Percentiles rank a stretch among this genome's conserved stretches.
Evolutionary conservation across 805 yeast genomes (phyloP).

Genomic region (Wickerhamomyces mucosus): DNA sequence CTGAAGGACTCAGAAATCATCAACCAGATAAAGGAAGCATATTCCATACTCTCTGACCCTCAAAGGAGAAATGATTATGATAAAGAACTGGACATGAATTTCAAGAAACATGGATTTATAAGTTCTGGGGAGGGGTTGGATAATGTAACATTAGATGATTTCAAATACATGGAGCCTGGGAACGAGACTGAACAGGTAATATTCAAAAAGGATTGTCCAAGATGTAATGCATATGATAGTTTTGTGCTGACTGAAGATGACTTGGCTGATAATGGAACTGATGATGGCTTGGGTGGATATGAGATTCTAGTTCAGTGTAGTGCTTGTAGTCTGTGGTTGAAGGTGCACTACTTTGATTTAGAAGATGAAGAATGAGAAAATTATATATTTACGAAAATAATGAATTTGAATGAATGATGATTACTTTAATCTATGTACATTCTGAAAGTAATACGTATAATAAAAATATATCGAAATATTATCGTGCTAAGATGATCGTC

Average conservation of each 20-base stretch:
- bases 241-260: slow-evolving; percentile 54
- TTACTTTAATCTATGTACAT: too few species aligned
- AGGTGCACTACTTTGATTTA: slow-evolving; percentile 54
- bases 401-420: background rate
- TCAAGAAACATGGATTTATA: slow-evolving; percentile 24
- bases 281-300: slow-evolving; percentile 40
- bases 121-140: slow-evolving; percentile 63
- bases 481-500: slow-evolving; percentile 43
- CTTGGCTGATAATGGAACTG: slow-evolving; percentile 41
- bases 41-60: slow-evolving; percentile 38
- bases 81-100: slow-evolving; percentile 25
- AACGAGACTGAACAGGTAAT: slow-evolving; percentile 26
- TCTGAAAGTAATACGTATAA: slow-evolving; percentile 1
- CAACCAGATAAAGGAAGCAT: slow-evolving; percentile 54
- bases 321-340: slow-evolving; percentile 82
- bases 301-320: slow-evolving; percentile 72
- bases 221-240: slow-evolving; percentile 46
- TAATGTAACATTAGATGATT: slow-evolving; percentile 52
- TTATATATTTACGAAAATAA: slow-evolving; percentile 7
- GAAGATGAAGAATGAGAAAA: slow-evolving; percentile 17
- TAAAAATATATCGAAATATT: slow-evolving; percentile 2
- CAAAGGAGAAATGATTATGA: slow-evolving; percentile 42
- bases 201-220: slow-evolving; percentile 52
- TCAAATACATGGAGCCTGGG: slow-evolving; percentile 31
- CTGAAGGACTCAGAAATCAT: slow-evolving; percentile 20